Base-by-base conservation (phyloP, 352 stramenopile genomes). In the Nothophytophthora sp. region DNA sequence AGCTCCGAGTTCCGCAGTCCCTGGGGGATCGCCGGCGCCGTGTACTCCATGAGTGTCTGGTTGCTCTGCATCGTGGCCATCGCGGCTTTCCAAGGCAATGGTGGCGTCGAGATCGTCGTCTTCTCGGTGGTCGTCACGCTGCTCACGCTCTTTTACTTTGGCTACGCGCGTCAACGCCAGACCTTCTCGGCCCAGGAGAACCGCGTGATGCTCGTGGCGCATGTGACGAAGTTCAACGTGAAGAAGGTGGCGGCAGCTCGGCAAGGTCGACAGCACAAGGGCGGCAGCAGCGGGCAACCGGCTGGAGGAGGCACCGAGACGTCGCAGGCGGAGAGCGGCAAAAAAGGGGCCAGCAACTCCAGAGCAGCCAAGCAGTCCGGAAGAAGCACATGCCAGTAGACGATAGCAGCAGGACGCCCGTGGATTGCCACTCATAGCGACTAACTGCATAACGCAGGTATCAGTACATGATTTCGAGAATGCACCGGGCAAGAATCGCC, bases 151-250 rank as follows among this genome's bases (percentile, higher is more conserved):
- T 76, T 73, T 25, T 81, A 81, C 48, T 67, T 70, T 44, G 42
- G 2, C 11, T 76, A 78, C 43, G 58, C 70, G 8, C 51, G 60
- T 6, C 63, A 66, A 18, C 55, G 61, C 0, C 70, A 81, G 25
- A 76, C 50, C 0, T 72, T 81, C 22, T 81, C 70, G 8, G 51
- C 55, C 0, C 60, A 78, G 23, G 70, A 81, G 30, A 70, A 71
- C 30, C 63, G 60, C 1, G 47, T 76, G 2, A 51, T 81, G 44
- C 45, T 81, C 12, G 67, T 81, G 8, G 70, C 70, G 7, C 67
- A 81, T 35, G 67, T 81, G 33, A 75, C 63, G 4, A 72, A 72
- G 38, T 75, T 73, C 27, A 73, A 73, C 24, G 42, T 60, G 13
- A 71, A 71, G 22, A 66, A 66, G 12, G 44, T 66, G 1, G 56